Percentiles rank a stretch among this genome's conserved stretches.
phyloP scores from a whole-genome alignment of 768 basidiomycete genomes.

The Tricholoma hemisulphureum region DNA sequence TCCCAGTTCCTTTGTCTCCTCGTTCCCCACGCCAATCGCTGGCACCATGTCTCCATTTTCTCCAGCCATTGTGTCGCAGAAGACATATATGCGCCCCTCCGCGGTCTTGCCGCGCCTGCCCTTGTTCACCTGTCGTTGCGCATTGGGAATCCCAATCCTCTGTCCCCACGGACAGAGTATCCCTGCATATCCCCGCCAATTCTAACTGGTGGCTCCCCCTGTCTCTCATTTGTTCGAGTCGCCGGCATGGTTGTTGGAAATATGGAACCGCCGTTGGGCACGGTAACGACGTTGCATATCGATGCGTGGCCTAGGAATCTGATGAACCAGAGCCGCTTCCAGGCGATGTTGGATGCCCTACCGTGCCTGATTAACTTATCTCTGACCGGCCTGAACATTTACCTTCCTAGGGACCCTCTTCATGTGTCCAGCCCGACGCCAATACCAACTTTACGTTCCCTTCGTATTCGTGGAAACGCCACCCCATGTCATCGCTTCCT shows the following conservation, averaged over 20 bases:
- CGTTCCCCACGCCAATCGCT: conserved; percentile 35
- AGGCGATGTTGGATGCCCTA: conserved; percentile 30
- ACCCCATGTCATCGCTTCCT: conserved; percentile 34
- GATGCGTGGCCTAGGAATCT: conserved; percentile 38
- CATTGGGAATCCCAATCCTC: conserved; percentile 25
- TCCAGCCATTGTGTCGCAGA: conserved; percentile 18
- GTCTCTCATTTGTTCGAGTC: conserved; percentile 40
- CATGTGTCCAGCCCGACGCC: conserved; percentile 26
- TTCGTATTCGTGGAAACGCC: conserved; percentile 41
- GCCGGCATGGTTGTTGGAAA: conserved; percentile 40
- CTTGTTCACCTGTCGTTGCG: conserved; percentile 41
- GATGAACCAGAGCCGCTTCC: conserved; percentile 37
- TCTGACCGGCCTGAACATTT: conserved; percentile 37
- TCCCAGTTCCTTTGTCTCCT: conserved; percentile 30
- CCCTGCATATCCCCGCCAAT: conserved; percentile 29
- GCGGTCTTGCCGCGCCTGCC: conserved; percentile 26
- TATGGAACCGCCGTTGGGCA: conserved; percentile 36
- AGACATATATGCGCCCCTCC: conserved; percentile 29
- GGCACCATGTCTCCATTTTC: conserved; percentile 38
- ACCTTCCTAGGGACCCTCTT: conserved; percentile 32
- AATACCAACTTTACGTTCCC: conserved; percentile 34
- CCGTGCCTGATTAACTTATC: conserved; percentile 42
- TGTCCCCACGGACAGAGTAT: conserved; percentile 31
- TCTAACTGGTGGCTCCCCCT: conserved; percentile 30
- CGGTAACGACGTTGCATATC: conserved; percentile 42